Percentiles rank a stretch among this genome's conserved stretches.
phyloP scores from a whole-genome alignment of 2,329 filamentous ascomycete genomes.

The Hypocreales sp. region DNA sequence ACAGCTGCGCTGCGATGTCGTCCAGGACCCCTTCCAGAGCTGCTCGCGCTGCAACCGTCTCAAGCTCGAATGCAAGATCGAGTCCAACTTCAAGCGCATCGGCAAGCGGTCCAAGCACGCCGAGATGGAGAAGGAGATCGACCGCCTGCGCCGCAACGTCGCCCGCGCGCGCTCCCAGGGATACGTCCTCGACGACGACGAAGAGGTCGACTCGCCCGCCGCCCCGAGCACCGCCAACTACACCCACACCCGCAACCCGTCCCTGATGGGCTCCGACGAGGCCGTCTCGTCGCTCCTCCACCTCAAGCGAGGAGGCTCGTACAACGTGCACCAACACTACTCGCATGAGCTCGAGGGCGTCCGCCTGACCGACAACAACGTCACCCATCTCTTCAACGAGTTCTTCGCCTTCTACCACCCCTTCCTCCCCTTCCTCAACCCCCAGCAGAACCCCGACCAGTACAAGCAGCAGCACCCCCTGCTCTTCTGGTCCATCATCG shows the following conservation, averaged over 20 bases:
- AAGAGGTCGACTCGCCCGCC: constrained; percentile 44
- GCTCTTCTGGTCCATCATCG: constrained; percentile 73
- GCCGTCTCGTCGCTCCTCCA: constrained; percentile 51
- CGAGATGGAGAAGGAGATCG: constrained; percentile 76
- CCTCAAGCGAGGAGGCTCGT: constrained; percentile 48
- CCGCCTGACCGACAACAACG: constrained; percentile 47
- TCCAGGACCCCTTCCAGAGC: constrained; percentile 63
- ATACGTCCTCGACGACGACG: constrained; percentile 37
- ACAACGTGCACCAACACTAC: constrained; percentile 41
- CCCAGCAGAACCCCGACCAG: constrained; percentile 49
- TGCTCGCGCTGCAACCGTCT: constrained; percentile 68
- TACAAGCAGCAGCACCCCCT: constrained; percentile 67
- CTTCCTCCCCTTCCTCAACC: constrained; percentile 61
- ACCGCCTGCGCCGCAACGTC: constrained; percentile 46
- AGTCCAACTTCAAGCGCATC: constrained; percentile 74
- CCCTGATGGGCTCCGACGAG: constrained; percentile 52
- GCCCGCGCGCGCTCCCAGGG: constrained; percentile 44
- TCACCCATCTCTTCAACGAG: constrained; percentile 51
- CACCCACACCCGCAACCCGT: constrained; percentile 44
- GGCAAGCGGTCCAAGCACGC: constrained; percentile 72
- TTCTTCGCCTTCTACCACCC: constrained; percentile 66
- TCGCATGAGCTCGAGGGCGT: constrained; percentile 48
- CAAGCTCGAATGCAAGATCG: constrained; percentile 72
- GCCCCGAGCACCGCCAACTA: constrained; percentile 35
- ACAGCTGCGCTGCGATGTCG: constrained; percentile 69